Evolutionary conservation across 495 filamentous ascomycete species (phyloP), one percentile per base, ranked within the genome.

Genomic region (Emericellopsis terricola): DNA sequence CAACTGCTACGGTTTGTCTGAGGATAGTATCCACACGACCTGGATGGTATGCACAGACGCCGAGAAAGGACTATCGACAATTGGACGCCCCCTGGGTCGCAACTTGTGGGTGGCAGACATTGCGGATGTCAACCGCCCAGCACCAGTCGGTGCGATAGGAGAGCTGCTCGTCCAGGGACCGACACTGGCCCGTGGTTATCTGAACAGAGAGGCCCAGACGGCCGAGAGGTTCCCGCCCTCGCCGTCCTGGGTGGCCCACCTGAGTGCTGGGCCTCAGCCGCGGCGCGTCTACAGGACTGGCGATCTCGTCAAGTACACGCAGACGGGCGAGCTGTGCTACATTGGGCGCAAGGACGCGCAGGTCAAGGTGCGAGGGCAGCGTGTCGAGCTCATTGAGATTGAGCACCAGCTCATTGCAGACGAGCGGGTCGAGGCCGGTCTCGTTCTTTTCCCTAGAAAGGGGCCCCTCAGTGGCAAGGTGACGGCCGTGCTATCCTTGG

Each of bases 271-370:
- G n/a, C n/a, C n/a, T n/a, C n/a, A n/a, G n/a, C n/a, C n/a, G n/a
- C n/a, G n/a, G n/a, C n/a, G n/a, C n/a, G n/a, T n/a, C n/a, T 81
- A 81, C 48, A 76, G 73, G 50, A 77, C 73, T 1, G 73, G 75
- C 3, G 75, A 79, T 43, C 43, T 77, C 26, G 73, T 72, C 7
- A 55, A 60, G 19, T 76, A 79, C 38, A 51, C 62, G 19, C 56
- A 63, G 17, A 65, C 68, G 9, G 68, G 69, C 4, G 55, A 65
- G 0, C 46, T 77, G 11, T 55, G 60, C 28, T 77, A 71, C 48
- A 49, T 78, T 19, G 69, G 71, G 3, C 64, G 75, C 10, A 68
- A 65, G 33, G 73, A 78, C 33, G 64, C 65, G 9, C 71, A 77
- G 40, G 66, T 76, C 20, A 80, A 80, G 47, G 50, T 80, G 10